A percentile compares a stretch with the other conserved stretches of the same genome.
Conservation (phyloP, 2,329 filamentous ascomycete genomes). For the Xylogone sp. region DNA sequence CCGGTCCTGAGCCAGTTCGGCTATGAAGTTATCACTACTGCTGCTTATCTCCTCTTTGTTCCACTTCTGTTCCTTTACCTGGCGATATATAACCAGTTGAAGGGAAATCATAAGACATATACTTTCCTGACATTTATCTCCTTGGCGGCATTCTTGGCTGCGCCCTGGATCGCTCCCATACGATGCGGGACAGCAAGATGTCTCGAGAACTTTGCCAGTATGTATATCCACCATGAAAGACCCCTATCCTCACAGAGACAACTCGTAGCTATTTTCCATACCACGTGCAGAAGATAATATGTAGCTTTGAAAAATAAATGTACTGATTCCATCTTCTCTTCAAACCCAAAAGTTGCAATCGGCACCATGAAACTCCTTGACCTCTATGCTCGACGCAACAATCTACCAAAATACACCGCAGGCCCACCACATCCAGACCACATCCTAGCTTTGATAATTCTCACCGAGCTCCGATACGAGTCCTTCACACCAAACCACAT, state of each 20-base stretch:
- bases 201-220: conserved; percentile 32
- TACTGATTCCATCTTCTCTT: conserved; percentile 8
- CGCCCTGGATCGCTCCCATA: conserved; percentile 26
- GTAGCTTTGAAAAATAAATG: not conserved
- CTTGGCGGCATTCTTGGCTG: conserved; percentile 21
- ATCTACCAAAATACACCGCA: conserved; percentile 29
- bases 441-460: conserved; percentile 28
- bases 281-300: no score
- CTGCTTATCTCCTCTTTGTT: conserved; percentile 22
- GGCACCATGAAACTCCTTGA: conserved; percentile 37
- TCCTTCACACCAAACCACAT: conserved; percentile 38
- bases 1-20: conserved; percentile 18
- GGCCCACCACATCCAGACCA: conserved; percentile 22
- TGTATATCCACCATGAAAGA: conserved; percentile 8
- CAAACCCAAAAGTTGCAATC: conserved; percentile 27
- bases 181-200: conserved; percentile 26
- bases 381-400: conserved; percentile 31
- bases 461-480: conserved; percentile 39
- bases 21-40: conserved; percentile 21
- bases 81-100: conserved; percentile 26
- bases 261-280: no score
- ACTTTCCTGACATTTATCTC: conserved; percentile 18
- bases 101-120: conserved; percentile 18
- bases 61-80: conserved; percentile 27
- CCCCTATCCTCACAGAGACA: no score